Evolutionary conservation across 2,329 filamentous ascomycete genomes (phyloP).

Genomic region (Aspergillus sp.): DNA sequence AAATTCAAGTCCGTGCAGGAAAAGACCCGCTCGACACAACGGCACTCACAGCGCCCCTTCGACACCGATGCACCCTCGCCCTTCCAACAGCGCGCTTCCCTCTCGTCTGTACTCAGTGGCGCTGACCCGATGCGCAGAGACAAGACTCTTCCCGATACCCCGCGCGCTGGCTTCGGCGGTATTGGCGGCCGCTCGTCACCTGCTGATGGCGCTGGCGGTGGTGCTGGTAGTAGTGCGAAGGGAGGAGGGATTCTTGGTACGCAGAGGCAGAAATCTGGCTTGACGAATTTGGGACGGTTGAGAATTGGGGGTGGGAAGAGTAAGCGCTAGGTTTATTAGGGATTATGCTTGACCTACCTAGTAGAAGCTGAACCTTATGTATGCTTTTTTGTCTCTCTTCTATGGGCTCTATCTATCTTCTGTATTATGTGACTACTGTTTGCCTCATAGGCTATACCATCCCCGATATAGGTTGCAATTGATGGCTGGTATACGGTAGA

Average conservation of each 20-base stretch:
- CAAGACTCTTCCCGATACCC: slow-evolving; percentile 34
- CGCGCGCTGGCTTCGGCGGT: slow-evolving; percentile 26
- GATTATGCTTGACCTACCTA: too few relatives aligned
- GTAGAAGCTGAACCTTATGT: neutral
- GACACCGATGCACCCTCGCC: slow-evolving; percentile 44
- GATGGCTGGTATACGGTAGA: neutral
- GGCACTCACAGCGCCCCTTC: slow-evolving; percentile 38
- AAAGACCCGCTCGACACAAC: slow-evolving; percentile 60
- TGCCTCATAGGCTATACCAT: neutral
- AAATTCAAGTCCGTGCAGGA: slow-evolving; percentile 94
- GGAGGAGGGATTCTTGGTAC: slow-evolving; percentile 33
- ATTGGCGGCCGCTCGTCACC: slow-evolving; percentile 36
- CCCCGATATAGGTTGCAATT: neutral
- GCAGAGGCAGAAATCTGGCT: slow-evolving; percentile 61
- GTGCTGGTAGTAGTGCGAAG: slow-evolving; percentile 10
- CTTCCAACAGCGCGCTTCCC: slow-evolving; percentile 39
- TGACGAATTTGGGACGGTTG: slow-evolving; percentile 69
- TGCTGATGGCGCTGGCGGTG: slow-evolving; percentile 13
- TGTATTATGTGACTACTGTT: neutral
- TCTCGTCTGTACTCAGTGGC: slow-evolving; percentile 33
- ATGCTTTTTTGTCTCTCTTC: neutral
- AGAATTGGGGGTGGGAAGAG: slow-evolving; percentile 67
- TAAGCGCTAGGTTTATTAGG: slow-evolving; percentile 32
- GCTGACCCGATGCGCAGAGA: slow-evolving; percentile 32
- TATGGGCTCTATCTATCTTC: neutral